Base-by-base conservation (phyloP, 2,329 filamentous ascomycete genomes). In the Sporothrix euskadiensis region DNA sequence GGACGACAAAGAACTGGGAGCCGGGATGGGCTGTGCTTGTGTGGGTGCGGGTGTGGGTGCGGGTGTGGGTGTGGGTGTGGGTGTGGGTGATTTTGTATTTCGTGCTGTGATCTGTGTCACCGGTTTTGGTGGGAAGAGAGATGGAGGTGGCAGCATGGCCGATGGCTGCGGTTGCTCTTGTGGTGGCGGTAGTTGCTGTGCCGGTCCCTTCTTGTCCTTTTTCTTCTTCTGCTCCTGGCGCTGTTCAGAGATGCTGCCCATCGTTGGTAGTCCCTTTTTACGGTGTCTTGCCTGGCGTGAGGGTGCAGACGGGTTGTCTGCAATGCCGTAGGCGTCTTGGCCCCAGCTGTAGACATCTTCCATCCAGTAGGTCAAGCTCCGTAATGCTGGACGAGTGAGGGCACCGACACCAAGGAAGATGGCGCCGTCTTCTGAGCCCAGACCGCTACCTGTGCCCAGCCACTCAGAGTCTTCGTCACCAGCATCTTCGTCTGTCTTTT, bases 281-380 rank as follows among this genome's bases (percentile, higher is more conserved):
- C 78, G 81, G 78, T 72, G 74, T 44, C 41, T 61, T n/a, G 80
- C 82, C 57, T 83, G 81, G 66, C 86, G 85, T 44, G 91, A 87
- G 74, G 87, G 86, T 1, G 92, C 91, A 1, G 87, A 88, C 16
- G 94, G 92, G 76, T 93, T 94, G 49, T 97, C 92, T 71, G 88
- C 88, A 7, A 98, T 88, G 4, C 94, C 95, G 80, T 97, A 98
- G 1, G 95, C 90, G 78, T 92, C 87, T 71, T 93, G 90, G 1
- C 94, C 95, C 85, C 94, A 93, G 41, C 86, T 90, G 81, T 96
- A 97, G 2, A 98, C 86, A 78, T 93, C 92, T 80, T 97, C 92
- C 86, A 96, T 91, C 95, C 95, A 98, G 72, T 91, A 88, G 0
- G 92, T 91, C 35, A 98, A 80, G 77, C 91, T 89, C 66, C 90